These are phyloP conservation scores for Naganishia vishniacii DNA, from an alignment of 768 basidiomycete genomes.

Conservation along the genomic window DNA sequence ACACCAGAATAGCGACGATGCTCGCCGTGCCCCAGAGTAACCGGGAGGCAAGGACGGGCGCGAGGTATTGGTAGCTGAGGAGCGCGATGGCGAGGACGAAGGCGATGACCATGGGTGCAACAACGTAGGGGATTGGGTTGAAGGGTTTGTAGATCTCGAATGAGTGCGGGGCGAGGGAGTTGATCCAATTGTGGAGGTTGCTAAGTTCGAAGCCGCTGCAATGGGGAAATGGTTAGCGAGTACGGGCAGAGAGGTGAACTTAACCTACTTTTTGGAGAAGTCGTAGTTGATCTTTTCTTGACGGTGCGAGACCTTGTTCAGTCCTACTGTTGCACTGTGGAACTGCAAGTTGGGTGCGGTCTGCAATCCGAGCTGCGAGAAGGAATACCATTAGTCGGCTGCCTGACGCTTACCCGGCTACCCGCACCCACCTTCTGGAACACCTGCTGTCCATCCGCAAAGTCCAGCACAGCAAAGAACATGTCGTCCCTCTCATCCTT, in stretches of 20 bases:
- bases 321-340: conserved; percentile 68
- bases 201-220: conserved; percentile 75
- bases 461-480: conserved; percentile 90
- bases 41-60: conserved; percentile 41
- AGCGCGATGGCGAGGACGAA: conserved; percentile 53
- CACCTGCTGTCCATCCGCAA: conserved; percentile 65
- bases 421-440: conserved; percentile 76
- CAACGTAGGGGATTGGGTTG: conserved; percentile 52
- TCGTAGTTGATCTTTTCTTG: conserved; percentile 27
- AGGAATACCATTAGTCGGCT: no score
- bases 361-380: conserved; percentile 64
- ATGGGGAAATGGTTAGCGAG: not conserved
- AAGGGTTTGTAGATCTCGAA: conserved; percentile 73
- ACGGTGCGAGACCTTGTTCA: not conserved
- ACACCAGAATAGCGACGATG: conserved; percentile 63
- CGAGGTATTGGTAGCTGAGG: conserved; percentile 53
- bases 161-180: conserved; percentile 65
- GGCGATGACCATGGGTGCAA: conserved; percentile 53
- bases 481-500: conserved; percentile 65
- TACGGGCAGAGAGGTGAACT: not conserved
- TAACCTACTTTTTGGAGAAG: conserved; percentile 27
- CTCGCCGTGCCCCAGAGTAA: conserved; percentile 53
- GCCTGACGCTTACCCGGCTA: no score
- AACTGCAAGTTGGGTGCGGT: conserved; percentile 80
- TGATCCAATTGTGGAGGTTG: conserved; percentile 69